These are phyloP conservation scores for Curvularia hawaiiensis DNA, from an alignment of 2,329 filamentous ascomycete species.

Conservation along the genomic window DNA sequence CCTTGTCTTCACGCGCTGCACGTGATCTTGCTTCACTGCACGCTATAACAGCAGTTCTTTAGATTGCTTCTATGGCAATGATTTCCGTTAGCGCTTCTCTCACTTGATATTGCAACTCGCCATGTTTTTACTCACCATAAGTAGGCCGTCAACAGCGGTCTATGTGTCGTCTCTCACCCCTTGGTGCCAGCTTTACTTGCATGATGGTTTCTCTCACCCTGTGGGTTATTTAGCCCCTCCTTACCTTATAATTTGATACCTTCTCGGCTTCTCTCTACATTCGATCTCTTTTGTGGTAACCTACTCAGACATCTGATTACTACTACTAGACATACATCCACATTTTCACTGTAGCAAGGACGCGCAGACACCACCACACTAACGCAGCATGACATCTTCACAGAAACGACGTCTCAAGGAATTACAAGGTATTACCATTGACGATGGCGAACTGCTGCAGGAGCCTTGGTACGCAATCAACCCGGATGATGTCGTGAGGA, in stretches of 20 bases:
- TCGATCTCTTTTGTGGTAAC: not conserved
- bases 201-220: not conserved
- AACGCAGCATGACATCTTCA: not conserved
- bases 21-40: not conserved
- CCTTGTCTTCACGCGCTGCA: conserved; percentile 1
- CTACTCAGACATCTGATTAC: not conserved
- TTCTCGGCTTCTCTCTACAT: not conserved
- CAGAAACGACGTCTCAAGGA: not conserved
- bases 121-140: not conserved
- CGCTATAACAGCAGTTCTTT: not conserved
- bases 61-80: not conserved
- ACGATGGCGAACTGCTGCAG: conserved; percentile 8
- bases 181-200: not conserved
- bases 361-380: not conserved
- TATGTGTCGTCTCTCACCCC: not conserved
- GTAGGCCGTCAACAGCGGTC: not conserved
- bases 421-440: not conserved
- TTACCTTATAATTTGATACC: not conserved
- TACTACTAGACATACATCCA: not conserved
- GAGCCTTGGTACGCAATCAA: conserved; percentile 14
- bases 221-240: not conserved
- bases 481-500: not conserved
- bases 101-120: not conserved
- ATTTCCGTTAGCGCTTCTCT: not conserved
- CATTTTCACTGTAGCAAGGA: not conserved